Base-by-base conservation (phyloP, 2,329 filamentous ascomycete species). In the Verticillium nonalfalfae region DNA sequence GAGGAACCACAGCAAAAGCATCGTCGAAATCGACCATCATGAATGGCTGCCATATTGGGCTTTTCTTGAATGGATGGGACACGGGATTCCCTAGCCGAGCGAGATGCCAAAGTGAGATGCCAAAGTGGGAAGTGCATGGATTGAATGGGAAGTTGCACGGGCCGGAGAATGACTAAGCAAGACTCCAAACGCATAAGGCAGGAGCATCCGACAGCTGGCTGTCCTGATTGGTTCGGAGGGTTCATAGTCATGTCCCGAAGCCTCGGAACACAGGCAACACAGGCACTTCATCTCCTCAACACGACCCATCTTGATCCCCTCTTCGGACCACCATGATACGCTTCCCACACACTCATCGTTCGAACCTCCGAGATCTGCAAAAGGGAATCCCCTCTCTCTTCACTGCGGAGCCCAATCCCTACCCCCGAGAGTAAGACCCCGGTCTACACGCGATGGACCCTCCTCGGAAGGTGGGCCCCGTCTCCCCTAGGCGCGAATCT, bases 61-160 rank as follows among this genome's bases (percentile, higher is more conserved):
- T 31, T 31, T 26, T 26, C 3, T 26, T 26, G 26, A 26, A 26
- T 26, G 26, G 26, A 26, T 31, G 4, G 2, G 4, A 31, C 26
- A 4, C 4, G 3, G 26, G 26, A 31, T 31, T 31, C 21, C 21
- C 21, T 21, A 21, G 21, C 21, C 21, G 21, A 21, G 21, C 21
- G 21, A 31, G 26, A 31, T 31, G 26, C 26, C 26, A 31, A 31
- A 31, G 26, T 31, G 26, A 31, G 26, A 31, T 31, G 26, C 26
- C 26, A 31, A 31, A 31, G 26, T 31, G 26, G 5, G 4, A 31
- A 31, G 26, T 5, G 57, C 57, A 31, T 73, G 70, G 70, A 63
- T 66, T n/a, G n/a, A n/a, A n/a, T n/a, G n/a, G n/a, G n/a, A 26
- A 26, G 26, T 4, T 31, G 4, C 26, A 31, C 26, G 4, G 21